Conservation (phyloP, 2,329 filamentous ascomycete genomes). For the Herpotrichia juniperi region DNA sequence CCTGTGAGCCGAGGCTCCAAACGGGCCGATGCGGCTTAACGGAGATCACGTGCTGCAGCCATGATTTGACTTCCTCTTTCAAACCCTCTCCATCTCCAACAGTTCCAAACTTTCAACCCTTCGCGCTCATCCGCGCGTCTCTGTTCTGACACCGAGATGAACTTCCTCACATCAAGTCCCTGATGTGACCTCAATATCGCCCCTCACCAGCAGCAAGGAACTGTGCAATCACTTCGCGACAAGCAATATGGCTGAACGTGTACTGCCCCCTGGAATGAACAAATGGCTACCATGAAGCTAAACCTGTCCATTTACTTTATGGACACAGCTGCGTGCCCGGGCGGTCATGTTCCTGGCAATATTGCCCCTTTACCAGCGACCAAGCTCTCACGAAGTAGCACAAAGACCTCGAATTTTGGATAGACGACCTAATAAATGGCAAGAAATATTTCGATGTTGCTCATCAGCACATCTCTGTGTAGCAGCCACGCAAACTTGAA, state of each 20-base stretch:
- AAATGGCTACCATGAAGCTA: too few species aligned
- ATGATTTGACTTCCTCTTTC: neutral
- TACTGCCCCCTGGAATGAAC: too few species aligned
- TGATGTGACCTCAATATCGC: constrained; percentile 7
- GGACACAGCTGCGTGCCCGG: too few species aligned
- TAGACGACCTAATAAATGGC: neutral
- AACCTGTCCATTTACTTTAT: too few species aligned
- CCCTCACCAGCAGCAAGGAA: constrained; percentile 8
- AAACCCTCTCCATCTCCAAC: neutral
- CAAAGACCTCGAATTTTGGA: neutral
- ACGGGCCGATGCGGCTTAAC: constrained; percentile 36
- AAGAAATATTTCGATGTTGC: neutral
- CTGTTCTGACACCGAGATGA: neutral
- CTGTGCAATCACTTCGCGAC: constrained; percentile 8
- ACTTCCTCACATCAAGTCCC: constrained; percentile 1
- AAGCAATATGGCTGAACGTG: constrained; percentile 2
- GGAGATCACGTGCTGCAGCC: constrained; percentile 1
- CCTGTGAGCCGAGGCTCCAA: constrained; percentile 33
- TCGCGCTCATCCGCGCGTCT: neutral
- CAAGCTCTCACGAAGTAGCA: neutral
- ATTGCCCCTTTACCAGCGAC: too few species aligned
- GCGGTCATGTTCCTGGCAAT: too few species aligned
- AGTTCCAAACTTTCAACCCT: neutral
- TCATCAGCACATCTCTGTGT: neutral
- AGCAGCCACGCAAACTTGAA: neutral